Conservation (phyloP, 768 basidiomycete species). For the Agaricus blazei region DNA sequence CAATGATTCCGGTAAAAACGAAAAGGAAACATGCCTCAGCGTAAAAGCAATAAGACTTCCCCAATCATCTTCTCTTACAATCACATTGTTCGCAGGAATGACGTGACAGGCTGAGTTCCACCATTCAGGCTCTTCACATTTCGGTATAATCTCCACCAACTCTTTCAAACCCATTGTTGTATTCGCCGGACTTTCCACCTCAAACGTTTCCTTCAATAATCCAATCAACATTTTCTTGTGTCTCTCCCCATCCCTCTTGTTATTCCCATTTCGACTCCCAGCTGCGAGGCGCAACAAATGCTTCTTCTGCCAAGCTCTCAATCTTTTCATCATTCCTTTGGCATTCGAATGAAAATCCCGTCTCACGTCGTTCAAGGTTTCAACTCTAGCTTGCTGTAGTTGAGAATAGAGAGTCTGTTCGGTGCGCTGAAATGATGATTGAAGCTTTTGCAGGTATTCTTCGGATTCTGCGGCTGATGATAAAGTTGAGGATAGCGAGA, state of each 20-base stretch:
- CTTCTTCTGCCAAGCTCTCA: constrained; percentile 62
- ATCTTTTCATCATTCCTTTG: constrained; percentile 46
- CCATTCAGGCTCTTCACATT: constrained; percentile 51
- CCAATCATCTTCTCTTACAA: constrained; percentile 69
- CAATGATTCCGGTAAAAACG: constrained; percentile 2
- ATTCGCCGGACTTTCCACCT: constrained; percentile 12
- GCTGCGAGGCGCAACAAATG: constrained; percentile 30
- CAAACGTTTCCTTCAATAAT: constrained; percentile 18
- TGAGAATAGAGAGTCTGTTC: constrained; percentile 59
- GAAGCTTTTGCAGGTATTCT: constrained; percentile 40
- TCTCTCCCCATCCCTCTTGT: not conserved
- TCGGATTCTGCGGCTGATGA: constrained; percentile 12
- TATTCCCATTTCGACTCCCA: not conserved
- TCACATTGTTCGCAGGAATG: constrained; percentile 60
- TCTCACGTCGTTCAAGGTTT: constrained; percentile 57
- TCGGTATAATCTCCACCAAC: not conserved
- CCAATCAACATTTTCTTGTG: constrained; percentile 12
- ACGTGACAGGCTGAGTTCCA: constrained; percentile 58
- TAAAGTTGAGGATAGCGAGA: constrained; percentile 2
- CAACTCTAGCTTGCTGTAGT: constrained; percentile 36
- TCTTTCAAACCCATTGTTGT: not conserved
- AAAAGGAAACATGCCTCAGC: constrained; percentile 42
- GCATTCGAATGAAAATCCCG: constrained; percentile 50
- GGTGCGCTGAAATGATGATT: constrained; percentile 50
- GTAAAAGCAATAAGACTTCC: constrained; percentile 78